Evolutionary conservation across 2,329 filamentous ascomycete genomes (phyloP).

Genomic region (Ustulina deusta): DNA sequence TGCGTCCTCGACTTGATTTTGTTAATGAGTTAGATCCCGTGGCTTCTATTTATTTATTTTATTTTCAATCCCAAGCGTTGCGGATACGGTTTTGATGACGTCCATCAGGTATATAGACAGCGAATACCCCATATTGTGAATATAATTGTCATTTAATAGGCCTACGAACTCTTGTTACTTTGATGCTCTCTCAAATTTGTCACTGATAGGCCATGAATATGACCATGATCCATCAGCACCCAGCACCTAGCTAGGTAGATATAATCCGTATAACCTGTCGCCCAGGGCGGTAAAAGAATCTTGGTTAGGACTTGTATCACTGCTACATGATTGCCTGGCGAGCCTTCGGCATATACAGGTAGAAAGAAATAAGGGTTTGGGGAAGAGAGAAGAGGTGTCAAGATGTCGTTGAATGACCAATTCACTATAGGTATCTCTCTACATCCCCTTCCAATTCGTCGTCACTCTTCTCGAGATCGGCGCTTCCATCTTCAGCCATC

Average conservation of each 20-base stretch:
- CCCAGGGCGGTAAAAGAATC: no score
- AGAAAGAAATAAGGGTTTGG: no score
- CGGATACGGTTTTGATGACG: conserved; percentile 5
- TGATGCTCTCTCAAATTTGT: no score
- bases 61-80: neutral
- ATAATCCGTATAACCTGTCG: neutral
- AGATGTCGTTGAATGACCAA: neutral
- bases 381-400: no score
- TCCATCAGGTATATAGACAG: conserved; percentile 40
- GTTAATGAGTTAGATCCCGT: neutral
- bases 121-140: conserved; percentile 40
- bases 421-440: no score
- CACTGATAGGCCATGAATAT: neutral
- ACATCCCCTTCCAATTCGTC: conserved; percentile 74
- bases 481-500: conserved; percentile 74
- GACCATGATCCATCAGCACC: neutral
- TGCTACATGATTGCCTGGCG: neutral
- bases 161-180: neutral
- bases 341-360: neutral
- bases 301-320: neutral
- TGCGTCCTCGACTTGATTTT: conserved; percentile 37
- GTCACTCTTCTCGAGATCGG: conserved; percentile 78
- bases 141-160: conserved; percentile 2
- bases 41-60: conserved; percentile 22
- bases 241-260: neutral